Percentiles rank a stretch among this genome's conserved stretches.
Evolutionary conservation across 106 monocot genomes (phyloP).

Genomic region (Phalaenopsis equestris): DNA sequence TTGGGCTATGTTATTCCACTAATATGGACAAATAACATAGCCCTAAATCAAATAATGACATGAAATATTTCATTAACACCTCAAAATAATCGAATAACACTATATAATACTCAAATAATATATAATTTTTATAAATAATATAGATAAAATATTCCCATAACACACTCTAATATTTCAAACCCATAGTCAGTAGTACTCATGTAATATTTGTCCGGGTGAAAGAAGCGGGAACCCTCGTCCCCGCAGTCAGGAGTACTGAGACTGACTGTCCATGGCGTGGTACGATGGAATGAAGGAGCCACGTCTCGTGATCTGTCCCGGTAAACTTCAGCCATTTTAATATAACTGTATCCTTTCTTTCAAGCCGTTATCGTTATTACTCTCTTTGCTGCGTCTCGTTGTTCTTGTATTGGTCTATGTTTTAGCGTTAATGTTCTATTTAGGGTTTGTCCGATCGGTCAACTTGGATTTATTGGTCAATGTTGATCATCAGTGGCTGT

Average conservation of each 20-base stretch:
- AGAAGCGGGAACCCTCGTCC: not conserved
- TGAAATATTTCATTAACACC: too few species aligned
- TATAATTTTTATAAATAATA: too few species aligned
- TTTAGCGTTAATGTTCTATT: not conserved
- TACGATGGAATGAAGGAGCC: constrained; percentile 11
- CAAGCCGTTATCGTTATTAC: not conserved
- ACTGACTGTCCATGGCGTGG: constrained; percentile 3
- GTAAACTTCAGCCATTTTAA: constrained; percentile 3
- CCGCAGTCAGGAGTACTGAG: not conserved
- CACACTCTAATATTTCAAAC: too few species aligned
- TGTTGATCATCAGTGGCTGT: not conserved
- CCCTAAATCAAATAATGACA: too few species aligned
- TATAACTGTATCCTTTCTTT: not conserved
- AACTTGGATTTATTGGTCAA: not conserved
- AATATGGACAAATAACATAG: too few species aligned
- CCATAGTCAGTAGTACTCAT: too few species aligned
- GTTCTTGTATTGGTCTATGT: not conserved
- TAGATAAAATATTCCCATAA: too few species aligned
- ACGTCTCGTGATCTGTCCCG: constrained; percentile 13
- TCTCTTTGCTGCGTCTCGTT: not conserved
- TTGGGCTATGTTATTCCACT: too few species aligned
- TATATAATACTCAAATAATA: too few species aligned
- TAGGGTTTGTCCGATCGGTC: constrained; percentile 4
- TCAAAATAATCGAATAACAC: too few species aligned
- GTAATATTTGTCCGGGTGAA: too few species aligned